Evolutionary conservation across 495 filamentous ascomycete genomes (phyloP), one percentile per base, ranked within the genome.

Genomic region (Cetradonia linearis): DNA sequence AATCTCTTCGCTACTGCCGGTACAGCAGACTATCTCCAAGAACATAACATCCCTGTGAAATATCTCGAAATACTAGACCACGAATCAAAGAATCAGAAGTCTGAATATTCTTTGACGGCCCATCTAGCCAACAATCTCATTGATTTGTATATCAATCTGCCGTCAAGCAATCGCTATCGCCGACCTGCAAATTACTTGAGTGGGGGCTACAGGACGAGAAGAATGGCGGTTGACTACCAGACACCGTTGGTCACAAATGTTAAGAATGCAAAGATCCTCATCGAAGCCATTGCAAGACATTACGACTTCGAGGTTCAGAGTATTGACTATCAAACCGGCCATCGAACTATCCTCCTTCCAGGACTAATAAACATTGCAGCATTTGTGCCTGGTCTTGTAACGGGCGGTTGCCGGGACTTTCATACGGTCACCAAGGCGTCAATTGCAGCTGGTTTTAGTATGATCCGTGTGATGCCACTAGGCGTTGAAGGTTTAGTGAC

Each of bases 171-270:
- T 73, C 85, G 89, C 64, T 97, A 91, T 78, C 81, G 93, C 61
- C 84, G 93, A 59, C 93, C 93, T 28, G 93, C 93, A 58, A 97
- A 88, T 76, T 97, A 98, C 76, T 92, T 98, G 86, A 95, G 90
- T 71, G 91, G 88, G 73, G 93, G 93, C 56, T 98, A 98, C 72
- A 83, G 84, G 63, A 96, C 93, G 36, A 82, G 93, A 69, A 85
- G 93, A 66, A 95, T 98, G 93, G 93, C 93, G 31, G 93, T 98
- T 25, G 93, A 98, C 72, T 98, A 96, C 73, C 92, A 96, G 72
- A 95, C 92, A 44, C 93, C 93, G 42, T 74, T 98, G 65, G 91
- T 98, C 33, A 98, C 93, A 52, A 98, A 98, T 68, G 93, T 98
- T 67, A 98, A 98, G 80, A 98, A 96, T 67, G 93, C 93, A 44